Percentiles rank a stretch among this genome's conserved stretches.
These are phyloP conservation scores for Glutinoglossum americanum DNA, from an alignment of 495 filamentous ascomycete species.

Conservation along the genomic window DNA sequence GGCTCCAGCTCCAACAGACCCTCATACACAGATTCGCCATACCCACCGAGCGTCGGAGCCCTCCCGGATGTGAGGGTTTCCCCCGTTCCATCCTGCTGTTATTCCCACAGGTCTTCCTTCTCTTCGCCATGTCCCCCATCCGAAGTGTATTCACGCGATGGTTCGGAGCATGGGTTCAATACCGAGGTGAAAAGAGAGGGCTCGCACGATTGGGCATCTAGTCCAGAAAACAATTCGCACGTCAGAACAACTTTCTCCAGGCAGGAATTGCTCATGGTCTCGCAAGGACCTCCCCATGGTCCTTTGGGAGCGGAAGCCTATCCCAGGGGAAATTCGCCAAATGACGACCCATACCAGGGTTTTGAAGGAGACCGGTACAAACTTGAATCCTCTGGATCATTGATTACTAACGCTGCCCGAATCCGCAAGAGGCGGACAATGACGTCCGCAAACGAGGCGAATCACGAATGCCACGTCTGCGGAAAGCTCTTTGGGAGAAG, in stretches of 20 bases:
- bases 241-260: background rate
- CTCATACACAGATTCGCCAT: slow-evolving; percentile 17
- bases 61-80: slow-evolving; percentile 4
- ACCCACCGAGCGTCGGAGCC: slow-evolving; percentile 1
- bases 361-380: background rate
- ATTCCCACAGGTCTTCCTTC: slow-evolving; percentile 21
- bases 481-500: slow-evolving; percentile 62
- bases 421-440: slow-evolving; percentile 29
- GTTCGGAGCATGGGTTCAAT: slow-evolving; percentile 20
- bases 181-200: slow-evolving; percentile 11
- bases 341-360: background rate
- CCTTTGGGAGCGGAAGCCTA: background rate
- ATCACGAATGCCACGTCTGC: slow-evolving; percentile 55
- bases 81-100: slow-evolving; percentile 9
- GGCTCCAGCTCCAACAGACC: slow-evolving; percentile 6
- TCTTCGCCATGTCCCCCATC: slow-evolving; percentile 18
- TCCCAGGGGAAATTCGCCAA: background rate
- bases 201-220: slow-evolving; percentile 9
- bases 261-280: background rate
- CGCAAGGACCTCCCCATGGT: background rate
- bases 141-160: slow-evolving; percentile 19
- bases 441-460: slow-evolving; percentile 54
- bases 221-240: background rate
- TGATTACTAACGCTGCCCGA: background rate
- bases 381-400: background rate